phyloP scores from a whole-genome alignment of 805 yeast species.

The Candida coquimbonensis region DNA sequence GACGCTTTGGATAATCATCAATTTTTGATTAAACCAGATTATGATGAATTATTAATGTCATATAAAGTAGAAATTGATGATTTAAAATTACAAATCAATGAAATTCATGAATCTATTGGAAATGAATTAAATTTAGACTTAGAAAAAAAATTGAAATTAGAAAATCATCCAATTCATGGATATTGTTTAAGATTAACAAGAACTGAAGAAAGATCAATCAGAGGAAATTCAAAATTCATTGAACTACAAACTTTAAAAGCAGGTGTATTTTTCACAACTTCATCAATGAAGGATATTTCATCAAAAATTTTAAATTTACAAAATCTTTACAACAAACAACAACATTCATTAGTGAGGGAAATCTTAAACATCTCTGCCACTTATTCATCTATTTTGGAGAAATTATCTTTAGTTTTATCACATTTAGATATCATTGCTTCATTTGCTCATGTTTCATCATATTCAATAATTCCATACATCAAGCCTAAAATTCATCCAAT shows the following conservation, averaged over 20 bases:
- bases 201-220: conserved; percentile 73
- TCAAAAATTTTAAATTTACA: conserved; percentile 51
- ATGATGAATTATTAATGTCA: conserved; percentile 66
- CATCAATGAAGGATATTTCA: conserved; percentile 52
- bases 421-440: conserved; percentile 77
- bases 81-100: conserved; percentile 46
- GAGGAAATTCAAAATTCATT: conserved; percentile 51
- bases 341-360: conserved; percentile 72
- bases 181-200: conserved; percentile 94
- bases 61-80: conserved; percentile 53
- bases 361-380: conserved; percentile 76
- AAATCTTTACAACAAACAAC: conserved; percentile 65
- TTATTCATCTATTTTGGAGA: conserved; percentile 70
- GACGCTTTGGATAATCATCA: conserved; percentile 78
- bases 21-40: conserved; percentile 81
- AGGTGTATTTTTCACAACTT: conserved; percentile 87
- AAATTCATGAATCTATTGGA: conserved; percentile 56
- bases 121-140: conserved; percentile 75
- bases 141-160: conserved; percentile 84
- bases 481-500: conserved; percentile 64
- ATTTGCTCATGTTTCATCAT: conserved; percentile 78
- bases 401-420: conserved; percentile 56
- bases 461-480: conserved; percentile 76
- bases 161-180: conserved; percentile 81
- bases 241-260: conserved; percentile 92